Base-by-base conservation (phyloP, 164 flowering plant species). In the Dillenia turbinata region DNA sequence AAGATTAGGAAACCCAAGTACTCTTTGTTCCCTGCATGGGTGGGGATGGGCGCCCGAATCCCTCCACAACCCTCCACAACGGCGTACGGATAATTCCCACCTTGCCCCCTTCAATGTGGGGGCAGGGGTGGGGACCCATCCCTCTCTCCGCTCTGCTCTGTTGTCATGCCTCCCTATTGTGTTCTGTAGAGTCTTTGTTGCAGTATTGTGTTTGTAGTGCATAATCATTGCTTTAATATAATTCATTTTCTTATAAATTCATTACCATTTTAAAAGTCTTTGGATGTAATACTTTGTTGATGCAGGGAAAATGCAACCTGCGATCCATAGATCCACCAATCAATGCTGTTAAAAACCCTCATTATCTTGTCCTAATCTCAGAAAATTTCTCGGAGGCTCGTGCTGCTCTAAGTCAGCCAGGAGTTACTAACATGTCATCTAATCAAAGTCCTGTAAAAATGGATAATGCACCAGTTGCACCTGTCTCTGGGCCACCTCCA, bases 331-430 rank as follows among this genome's bases (percentile, higher is more conserved):
- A 90, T 70, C 84, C 83, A 52, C 71, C 81, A 10, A 70, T 89
- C 53, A 96, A 93, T 63, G 82, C 57, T 77, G 71, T 66, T 14
- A 93, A 87, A 75, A 83, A 82, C 63, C 81, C 89, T 58, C 81
- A 87, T 12, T 84, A 71, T 67, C 89, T 93, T 73, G 79, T 93
- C 66, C 75, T 90, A 12, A 78, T 93, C 49, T 87, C 98, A 10
- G 97, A 90, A 44, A 82, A 68, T 67, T 89, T 93, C 75, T 73
- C 83, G 79, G 98, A 93, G 83, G 98, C 94, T 54, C 85, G 90
- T 73, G 77, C 86, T 67, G 83, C 94, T 58, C 72, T 93, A 57
- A 80, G 83, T 73, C 85, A 83, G 19, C 63, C 97, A 65, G 96
- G 94, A 72, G 68, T 75, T 45, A 46, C 85, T 59, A 79, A 19